Evolutionary conservation across 2,329 filamentous ascomycete species (phyloP).

Genomic region (Didymella pinodella): DNA sequence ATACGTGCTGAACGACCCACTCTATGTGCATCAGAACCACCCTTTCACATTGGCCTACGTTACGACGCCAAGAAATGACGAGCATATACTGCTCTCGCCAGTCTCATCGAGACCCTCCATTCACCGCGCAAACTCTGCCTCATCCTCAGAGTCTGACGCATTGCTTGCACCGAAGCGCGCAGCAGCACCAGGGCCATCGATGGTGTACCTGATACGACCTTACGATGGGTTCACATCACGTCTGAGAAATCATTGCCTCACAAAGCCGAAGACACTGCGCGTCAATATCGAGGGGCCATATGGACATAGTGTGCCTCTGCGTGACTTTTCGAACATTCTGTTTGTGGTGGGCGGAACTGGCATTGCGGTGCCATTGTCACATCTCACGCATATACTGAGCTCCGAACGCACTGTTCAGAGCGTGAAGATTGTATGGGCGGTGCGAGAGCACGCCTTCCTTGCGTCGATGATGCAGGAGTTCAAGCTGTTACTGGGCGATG

Average conservation of each 20-base stretch:
- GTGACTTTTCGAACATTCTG: constrained; percentile 51
- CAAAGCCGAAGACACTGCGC: constrained; percentile 38
- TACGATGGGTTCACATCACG: constrained; percentile 61
- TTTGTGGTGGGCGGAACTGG: constrained; percentile 50
- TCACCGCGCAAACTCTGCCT: constrained; percentile 18
- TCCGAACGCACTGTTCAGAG: constrained; percentile 24
- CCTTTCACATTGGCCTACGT: constrained; percentile 54
- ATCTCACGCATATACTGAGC: constrained; percentile 33
- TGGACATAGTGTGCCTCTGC: constrained; percentile 54
- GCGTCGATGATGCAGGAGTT: constrained; percentile 37
- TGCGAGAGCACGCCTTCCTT: constrained; percentile 44
- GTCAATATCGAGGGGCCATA: constrained; percentile 62
- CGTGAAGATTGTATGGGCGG: constrained; percentile 47
- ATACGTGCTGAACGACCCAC: constrained; percentile 54
- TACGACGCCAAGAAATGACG: constrained; percentile 8
- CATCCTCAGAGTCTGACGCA: constrained; percentile 43
- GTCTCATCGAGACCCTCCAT: constrained; percentile 19
- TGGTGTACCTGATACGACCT: constrained; percentile 61
- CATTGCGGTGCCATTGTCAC: constrained; percentile 44
- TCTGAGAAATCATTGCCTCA: constrained; percentile 41
- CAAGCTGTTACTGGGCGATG: constrained; percentile 29
- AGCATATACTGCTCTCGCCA: constrained; percentile 23
- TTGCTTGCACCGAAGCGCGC: constrained; percentile 25
- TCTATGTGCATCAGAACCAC: constrained; percentile 59
- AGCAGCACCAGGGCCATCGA: constrained; percentile 20